Evolutionary conservation across 2,329 filamentous ascomycete species (phyloP).

Genomic region (Talaromyces piceae): DNA sequence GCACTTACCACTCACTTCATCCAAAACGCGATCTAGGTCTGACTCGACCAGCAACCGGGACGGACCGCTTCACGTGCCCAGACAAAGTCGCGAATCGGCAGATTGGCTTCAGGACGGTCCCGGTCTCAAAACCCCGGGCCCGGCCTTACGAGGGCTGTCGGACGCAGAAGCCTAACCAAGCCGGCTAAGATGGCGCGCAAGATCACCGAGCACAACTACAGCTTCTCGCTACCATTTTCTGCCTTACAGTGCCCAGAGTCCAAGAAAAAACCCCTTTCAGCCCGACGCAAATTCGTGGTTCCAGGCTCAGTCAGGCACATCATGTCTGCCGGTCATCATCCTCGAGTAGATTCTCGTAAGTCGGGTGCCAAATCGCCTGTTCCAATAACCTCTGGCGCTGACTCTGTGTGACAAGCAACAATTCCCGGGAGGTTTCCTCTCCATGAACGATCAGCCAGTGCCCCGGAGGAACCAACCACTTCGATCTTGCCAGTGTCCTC

Average conservation of each 20-base stretch:
- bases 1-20: neutral
- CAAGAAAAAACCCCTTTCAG: slow-evolving; percentile 11
- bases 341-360: slow-evolving; percentile 21
- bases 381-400: neutral
- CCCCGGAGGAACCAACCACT: slow-evolving; percentile 13
- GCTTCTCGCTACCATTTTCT: neutral
- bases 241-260: slow-evolving; percentile 1
- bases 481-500: slow-evolving; percentile 9
- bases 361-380: neutral
- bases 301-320: slow-evolving; percentile 13
- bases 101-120: slow-evolving; percentile 13
- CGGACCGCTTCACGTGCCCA: neutral
- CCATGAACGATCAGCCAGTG: slow-evolving; percentile 21
- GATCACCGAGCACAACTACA: neutral
- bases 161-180: slow-evolving; percentile 9
- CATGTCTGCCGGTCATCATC: slow-evolving; percentile 15
- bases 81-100: neutral
- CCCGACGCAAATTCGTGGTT: slow-evolving; percentile 16
- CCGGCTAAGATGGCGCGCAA: slow-evolving; percentile 4
- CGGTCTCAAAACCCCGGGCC: slow-evolving; percentile 18
- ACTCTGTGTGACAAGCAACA: slow-evolving; percentile 17
- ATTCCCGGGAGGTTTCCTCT: slow-evolving; percentile 20
- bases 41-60: neutral
- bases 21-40: neutral
- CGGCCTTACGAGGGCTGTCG: slow-evolving; percentile 14